Evolutionary conservation across 345 rosid species (phyloP), one percentile per base, ranked within the genome.

Genomic region (Rhizophora apiculata): DNA sequence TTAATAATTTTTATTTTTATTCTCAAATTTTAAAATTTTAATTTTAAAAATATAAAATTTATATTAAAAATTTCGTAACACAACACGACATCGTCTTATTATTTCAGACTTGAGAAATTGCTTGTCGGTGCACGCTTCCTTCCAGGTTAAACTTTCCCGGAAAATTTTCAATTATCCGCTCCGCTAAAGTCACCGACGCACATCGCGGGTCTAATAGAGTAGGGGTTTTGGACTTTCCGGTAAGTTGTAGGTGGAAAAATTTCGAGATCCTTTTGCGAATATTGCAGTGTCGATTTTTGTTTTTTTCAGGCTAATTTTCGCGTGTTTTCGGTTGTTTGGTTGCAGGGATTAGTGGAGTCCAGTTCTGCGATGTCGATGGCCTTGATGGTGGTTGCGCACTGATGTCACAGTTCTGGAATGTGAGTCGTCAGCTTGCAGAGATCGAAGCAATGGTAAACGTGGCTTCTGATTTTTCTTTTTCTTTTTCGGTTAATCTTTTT

Each of bases 351-450:
- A n/a, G 29, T 36, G 63, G 74, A 71, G 24, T 58, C 60, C 16
- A 34, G 10, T 49, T 29, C 70, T 62, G 53, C 70, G 55, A 26
- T n/a, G 62, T 63, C 67, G 74, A 81, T 74, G 82, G 83, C 79
- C 67, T 65, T 85, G 78, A 64, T 76, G 77, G 63, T 78, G 76
- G 26, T 68, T 34, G 72, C 68, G 76, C 75, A 70, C 83, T 91
- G 83, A 88, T 85, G 89, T 82, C 92, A 79, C 66, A 76, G 69
- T 83, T 85, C 76, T 84, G 85, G 81, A 61, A 76, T 82, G 87
- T 74, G 51, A 70, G 84, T 75, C 83, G 85, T 81, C 85, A 78
- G 68, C 79, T 84, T 65, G 89, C 79, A 51, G 89, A 86, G 48
- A 82, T 82, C 69, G 84, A 85, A 60, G 86, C 82, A 27, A 85